Evolutionary conservation across 371 early-diverging fungal genomes (phyloP).

Genomic region (Mortierella sp.): DNA sequence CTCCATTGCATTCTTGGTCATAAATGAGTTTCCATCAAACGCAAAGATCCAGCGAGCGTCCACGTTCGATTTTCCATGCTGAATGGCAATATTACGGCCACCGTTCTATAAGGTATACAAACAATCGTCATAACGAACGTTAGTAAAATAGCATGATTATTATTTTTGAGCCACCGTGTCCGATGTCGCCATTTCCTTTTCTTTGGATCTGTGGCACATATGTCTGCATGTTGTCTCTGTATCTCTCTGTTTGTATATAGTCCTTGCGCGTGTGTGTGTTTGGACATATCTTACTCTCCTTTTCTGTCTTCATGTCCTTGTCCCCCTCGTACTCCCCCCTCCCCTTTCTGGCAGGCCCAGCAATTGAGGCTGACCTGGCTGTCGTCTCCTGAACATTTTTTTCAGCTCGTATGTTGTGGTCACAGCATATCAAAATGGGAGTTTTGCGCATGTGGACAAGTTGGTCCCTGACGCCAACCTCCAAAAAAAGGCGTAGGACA

Average conservation of each 20-base stretch:
- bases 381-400: slow-evolving; percentile 11
- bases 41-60: slow-evolving; percentile 79
- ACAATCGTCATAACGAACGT: not conserved
- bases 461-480: slow-evolving; percentile 2
- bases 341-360: not conserved
- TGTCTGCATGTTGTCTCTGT: not conserved
- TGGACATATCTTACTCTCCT: not conserved
- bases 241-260: not conserved
- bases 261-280: not conserved
- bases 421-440: slow-evolving; percentile 17
- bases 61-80: slow-evolving; percentile 67
- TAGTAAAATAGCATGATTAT: not conserved
- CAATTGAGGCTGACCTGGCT: slow-evolving; percentile 1
- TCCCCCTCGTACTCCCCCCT: not conserved
- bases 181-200: slow-evolving; percentile 5
- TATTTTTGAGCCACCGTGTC: not conserved
- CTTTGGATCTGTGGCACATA: not conserved
- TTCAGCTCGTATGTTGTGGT: not conserved
- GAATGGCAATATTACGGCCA: slow-evolving; percentile 75
- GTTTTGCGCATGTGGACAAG: slow-evolving; percentile 13
- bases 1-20: slow-evolving; percentile 70
- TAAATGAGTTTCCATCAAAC: slow-evolving; percentile 80
- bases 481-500: not conserved
- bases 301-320: not conserved
- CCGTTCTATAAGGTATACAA: slow-evolving; percentile 66